Conservation (phyloP, 2,329 filamentous ascomycete species). For the Fusarium newnesense region DNA sequence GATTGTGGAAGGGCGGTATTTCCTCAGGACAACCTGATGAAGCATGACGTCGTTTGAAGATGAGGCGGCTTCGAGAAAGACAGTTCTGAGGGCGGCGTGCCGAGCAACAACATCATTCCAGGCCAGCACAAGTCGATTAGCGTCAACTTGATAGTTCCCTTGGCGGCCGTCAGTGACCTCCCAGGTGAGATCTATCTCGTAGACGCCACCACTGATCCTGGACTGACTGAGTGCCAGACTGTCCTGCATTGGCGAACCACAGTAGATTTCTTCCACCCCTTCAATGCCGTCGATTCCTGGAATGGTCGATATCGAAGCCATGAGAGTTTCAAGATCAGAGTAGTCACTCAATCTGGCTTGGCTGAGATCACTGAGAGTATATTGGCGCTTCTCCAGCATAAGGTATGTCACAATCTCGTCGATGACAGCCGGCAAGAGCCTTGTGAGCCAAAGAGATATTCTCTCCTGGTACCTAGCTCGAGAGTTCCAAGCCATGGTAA, state of each 20-base stretch:
- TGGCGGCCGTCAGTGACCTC: not conserved
- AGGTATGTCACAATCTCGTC: not conserved
- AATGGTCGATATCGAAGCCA: not conserved
- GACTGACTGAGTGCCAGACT: not conserved
- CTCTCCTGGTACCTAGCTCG: not conserved
- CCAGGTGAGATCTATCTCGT: not conserved
- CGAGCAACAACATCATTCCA: not conserved
- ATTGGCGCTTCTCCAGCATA: not conserved
- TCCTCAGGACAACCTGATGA: not conserved
- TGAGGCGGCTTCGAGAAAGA: not conserved
- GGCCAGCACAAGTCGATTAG: not conserved
- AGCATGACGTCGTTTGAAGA: not conserved
- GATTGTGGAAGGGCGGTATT: not conserved
- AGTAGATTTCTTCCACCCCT: not conserved
- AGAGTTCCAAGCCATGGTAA: not conserved
- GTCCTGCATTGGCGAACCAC: not conserved
- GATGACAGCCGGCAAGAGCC: not conserved
- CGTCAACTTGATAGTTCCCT: not conserved
- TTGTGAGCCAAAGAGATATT: not conserved
- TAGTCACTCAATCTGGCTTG: not conserved
- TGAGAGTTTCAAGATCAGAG: not conserved
- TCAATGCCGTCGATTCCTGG: not conserved
- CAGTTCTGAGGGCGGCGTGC: not conserved
- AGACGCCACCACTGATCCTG: not conserved
- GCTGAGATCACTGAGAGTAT: not conserved